These are phyloP conservation scores for Diospyros kaki DNA, from an alignment of 148 eudicot species.

Conservation along the genomic window DNA sequence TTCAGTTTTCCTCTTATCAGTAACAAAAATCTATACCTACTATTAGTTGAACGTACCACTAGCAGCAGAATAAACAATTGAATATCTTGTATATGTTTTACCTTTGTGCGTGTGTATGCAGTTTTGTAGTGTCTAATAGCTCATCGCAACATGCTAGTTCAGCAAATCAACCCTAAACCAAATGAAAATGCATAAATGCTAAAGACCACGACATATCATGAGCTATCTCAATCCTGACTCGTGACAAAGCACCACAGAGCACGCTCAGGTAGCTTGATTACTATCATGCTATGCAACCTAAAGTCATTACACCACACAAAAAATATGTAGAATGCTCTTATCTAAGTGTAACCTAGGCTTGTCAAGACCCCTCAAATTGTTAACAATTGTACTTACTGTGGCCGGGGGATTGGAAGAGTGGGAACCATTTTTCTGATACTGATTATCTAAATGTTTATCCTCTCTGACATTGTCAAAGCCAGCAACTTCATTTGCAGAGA, in stretches of 20 bases:
- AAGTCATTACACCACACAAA: neutral
- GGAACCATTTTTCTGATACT: conserved; percentile 10
- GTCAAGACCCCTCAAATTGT: neutral
- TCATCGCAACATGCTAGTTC: neutral
- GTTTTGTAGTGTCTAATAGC: neutral
- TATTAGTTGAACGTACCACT: no score
- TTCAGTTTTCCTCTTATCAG: no score
- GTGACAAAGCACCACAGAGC: neutral
- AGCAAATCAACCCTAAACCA: neutral
- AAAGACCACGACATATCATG: neutral
- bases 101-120: no score
- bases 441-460: conserved; percentile 14
- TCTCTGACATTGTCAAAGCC: conserved; percentile 50
- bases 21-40: no score
- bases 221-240: neutral
- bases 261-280: neutral
- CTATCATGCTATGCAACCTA: neutral
- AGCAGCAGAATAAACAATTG: no score
- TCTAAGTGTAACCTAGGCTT: neutral
- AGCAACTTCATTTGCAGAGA: conserved; percentile 35
- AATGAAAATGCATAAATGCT: neutral
- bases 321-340: neutral
- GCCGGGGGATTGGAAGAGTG: conserved; percentile 11
- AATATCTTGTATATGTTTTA: no score
- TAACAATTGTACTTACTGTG: conserved; percentile 17